These are phyloP conservation scores for Ophiostoma sp. DNA, from an alignment of 2,329 filamentous ascomycete species.

Conservation along the genomic window DNA sequence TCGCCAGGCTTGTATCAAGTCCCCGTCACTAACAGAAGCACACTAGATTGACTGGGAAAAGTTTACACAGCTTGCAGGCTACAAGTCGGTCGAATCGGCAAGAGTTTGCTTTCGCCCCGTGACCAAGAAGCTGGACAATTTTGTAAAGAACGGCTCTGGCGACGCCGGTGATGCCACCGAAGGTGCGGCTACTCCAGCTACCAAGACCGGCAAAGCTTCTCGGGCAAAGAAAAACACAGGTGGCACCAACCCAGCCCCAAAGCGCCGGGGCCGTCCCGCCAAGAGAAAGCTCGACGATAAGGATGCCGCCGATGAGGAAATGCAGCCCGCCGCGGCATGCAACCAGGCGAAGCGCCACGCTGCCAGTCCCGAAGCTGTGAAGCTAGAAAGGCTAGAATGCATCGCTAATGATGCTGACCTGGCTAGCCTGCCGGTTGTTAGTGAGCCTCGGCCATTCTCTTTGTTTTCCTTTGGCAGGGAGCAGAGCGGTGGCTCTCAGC, in stretches of 20 bases:
- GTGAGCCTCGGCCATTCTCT: neutral
- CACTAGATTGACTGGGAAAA: conserved; percentile 24
- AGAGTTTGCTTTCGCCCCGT: conserved; percentile 57
- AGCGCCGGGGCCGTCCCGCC: neutral
- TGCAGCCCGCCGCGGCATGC: neutral
- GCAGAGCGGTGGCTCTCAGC: neutral
- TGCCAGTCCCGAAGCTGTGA: neutral
- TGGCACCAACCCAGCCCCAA: neutral
- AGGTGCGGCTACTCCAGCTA: neutral
- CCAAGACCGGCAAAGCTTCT: neutral
- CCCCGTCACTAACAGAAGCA: neutral
- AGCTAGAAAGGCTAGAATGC: neutral
- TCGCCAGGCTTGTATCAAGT: neutral
- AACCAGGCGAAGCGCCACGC: neutral
- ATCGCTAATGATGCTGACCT: neutral
- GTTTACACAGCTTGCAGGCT: conserved; percentile 26
- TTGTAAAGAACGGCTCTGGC: conserved; percentile 33
- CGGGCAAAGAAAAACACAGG: neutral
- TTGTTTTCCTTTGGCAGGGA: neutral
- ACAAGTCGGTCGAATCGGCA: conserved; percentile 24
- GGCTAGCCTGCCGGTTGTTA: neutral
- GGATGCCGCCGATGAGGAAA: neutral
- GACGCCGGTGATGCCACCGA: neutral
- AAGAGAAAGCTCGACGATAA: neutral
- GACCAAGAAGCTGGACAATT: conserved; percentile 45